phyloP scores from a whole-genome alignment of 208 protist genomes.

The Trypanosoma lewisi region DNA sequence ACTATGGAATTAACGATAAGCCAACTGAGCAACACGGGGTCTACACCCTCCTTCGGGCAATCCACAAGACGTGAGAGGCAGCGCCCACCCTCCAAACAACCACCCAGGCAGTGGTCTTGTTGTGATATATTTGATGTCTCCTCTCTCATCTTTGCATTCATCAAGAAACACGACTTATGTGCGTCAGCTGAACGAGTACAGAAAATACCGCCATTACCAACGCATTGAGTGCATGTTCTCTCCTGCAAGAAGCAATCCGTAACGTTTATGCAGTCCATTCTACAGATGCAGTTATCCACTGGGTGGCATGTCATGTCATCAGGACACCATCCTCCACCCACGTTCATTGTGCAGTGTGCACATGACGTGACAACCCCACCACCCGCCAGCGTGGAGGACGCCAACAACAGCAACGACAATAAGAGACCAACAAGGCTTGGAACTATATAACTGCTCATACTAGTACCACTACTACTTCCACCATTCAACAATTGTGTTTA shows the following conservation, averaged over 20 bases:
- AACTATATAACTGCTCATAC: too few species aligned
- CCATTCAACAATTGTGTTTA: not conserved
- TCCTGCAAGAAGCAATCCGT: constrained; percentile 45
- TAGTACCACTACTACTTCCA: not conserved
- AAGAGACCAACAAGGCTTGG: not conserved
- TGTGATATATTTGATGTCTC: not conserved
- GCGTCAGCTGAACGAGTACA: constrained; percentile 17
- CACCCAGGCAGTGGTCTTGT: not conserved
- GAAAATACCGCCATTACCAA: constrained; percentile 43
- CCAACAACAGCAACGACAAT: not conserved
- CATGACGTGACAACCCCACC: constrained; percentile 30
- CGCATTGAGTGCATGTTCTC: constrained; percentile 32
- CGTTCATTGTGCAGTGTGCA: constrained; percentile 44
- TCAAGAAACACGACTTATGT: constrained; percentile 33
- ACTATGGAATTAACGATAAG: constrained; percentile 7
- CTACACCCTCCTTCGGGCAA: constrained; percentile 13
- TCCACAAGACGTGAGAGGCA: constrained; percentile 16
- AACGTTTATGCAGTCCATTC: constrained; percentile 30
- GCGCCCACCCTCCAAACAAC: constrained; percentile 1
- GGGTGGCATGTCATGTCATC: constrained; percentile 51
- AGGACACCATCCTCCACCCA: constrained; percentile 38
- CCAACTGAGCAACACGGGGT: constrained; percentile 17
- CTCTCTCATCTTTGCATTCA: not conserved
- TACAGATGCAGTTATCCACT: constrained; percentile 35
- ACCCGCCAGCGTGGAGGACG: not conserved